These are phyloP conservation scores for Phytophthora quininea DNA, from an alignment of 352 stramenopile genomes.

Conservation along the genomic window DNA sequence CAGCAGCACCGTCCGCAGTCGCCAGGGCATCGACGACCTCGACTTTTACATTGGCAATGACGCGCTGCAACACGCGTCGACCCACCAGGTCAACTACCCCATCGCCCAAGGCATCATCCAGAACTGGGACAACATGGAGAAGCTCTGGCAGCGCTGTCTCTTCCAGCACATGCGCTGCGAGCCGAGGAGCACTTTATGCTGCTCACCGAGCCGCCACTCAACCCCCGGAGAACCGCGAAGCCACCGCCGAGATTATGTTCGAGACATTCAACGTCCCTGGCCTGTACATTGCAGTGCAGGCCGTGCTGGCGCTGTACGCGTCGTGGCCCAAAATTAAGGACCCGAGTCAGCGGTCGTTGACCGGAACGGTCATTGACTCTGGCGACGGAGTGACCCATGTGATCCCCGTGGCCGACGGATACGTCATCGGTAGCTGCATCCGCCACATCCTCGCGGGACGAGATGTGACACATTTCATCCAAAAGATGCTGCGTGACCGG, in stretches of 20 bases:
- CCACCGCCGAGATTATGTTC: constrained; percentile 97
- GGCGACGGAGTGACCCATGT: constrained; percentile 96
- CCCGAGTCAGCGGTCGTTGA: constrained; percentile 88
- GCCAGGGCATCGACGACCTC: constrained; percentile 93
- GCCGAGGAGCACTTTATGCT: constrained; percentile 93
- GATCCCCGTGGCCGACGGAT: constrained; percentile 94
- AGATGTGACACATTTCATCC: constrained; percentile 96
- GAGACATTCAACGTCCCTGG: constrained; percentile 96
- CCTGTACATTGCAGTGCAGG: constrained; percentile 95
- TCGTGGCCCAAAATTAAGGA: constrained; percentile 93
- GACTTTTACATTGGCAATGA: constrained; percentile 97
- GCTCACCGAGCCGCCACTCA: constrained; percentile 92
- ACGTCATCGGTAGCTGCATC: constrained; percentile 96
- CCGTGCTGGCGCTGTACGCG: constrained; percentile 94
- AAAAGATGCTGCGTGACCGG: constrained; percentile 93
- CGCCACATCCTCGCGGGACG: constrained; percentile 95
- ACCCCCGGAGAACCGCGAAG: constrained; percentile 96
- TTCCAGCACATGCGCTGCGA: constrained; percentile 95
- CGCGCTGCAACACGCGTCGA: constrained; percentile 88
- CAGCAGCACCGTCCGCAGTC: constrained; percentile 78
- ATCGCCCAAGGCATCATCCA: constrained; percentile 91
- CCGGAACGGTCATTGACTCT: constrained; percentile 94
- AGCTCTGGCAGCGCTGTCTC: constrained; percentile 92
- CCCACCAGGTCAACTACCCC: constrained; percentile 93
- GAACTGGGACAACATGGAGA: constrained; percentile 97